A percentile compares a stretch with the other conserved stretches of the same genome.
Evolutionary conservation across 2,329 filamentous ascomycete genomes (phyloP).

Genomic region (Hymenoscyphus linearis): DNA sequence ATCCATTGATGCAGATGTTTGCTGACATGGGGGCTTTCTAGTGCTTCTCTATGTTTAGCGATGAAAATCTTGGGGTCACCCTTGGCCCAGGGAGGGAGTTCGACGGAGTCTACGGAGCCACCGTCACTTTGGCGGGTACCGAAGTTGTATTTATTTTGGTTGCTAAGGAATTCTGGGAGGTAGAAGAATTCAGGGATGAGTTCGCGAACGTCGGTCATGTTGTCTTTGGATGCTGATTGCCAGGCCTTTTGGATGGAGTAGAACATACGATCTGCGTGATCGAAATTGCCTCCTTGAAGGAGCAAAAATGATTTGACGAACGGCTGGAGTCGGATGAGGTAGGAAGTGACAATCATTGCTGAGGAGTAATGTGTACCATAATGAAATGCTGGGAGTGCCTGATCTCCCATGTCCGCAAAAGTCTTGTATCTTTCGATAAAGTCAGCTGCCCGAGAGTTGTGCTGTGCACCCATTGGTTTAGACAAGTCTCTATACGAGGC

Average conservation of each 20-base stretch:
- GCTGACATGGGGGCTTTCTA: conserved; percentile 91
- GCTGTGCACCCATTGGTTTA: conserved; percentile 95
- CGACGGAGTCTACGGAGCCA: conserved; percentile 76
- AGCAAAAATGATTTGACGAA: conserved; percentile 95
- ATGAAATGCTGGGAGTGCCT: conserved; percentile 74
- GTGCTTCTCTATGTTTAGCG: conserved; percentile 86
- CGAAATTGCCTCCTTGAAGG: conserved; percentile 91
- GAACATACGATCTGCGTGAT: conserved; percentile 92
- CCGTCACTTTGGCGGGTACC: conserved; percentile 77
- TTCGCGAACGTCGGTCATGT: conserved; percentile 91
- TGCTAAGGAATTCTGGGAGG: conserved; percentile 89
- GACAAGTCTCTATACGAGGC: conserved; percentile 84
- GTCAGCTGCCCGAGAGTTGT: conserved; percentile 65
- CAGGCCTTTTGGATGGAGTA: conserved; percentile 89
- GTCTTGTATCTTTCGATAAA: conserved; percentile 82
- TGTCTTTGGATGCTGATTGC: conserved; percentile 82
- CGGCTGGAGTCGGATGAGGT: conserved; percentile 88
- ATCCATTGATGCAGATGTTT: conserved; percentile 91
- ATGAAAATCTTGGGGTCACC: conserved; percentile 95
- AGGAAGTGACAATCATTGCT: conserved; percentile 97
- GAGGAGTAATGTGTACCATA: conserved; percentile 99
- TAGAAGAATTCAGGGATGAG: conserved; percentile 97
- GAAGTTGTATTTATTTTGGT: conserved; percentile 92
- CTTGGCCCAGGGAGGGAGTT: conserved; percentile 94
- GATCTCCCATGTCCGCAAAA: conserved; percentile 84